Evolutionary conservation across 371 early-diverging fungal species (phyloP).

Genomic region (Mucor piriformis): DNA sequence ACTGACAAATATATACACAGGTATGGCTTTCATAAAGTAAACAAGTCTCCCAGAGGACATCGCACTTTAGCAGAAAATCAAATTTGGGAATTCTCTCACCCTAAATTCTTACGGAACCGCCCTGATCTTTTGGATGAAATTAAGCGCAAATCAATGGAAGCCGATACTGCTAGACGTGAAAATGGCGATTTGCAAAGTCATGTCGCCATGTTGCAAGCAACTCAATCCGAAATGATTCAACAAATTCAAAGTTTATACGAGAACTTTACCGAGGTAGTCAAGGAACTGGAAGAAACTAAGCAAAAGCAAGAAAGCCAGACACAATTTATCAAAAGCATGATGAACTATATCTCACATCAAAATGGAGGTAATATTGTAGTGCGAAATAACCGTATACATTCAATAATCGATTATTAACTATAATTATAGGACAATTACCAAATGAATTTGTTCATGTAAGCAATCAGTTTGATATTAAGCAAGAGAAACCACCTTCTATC

Average conservation of each 20-base stretch:
- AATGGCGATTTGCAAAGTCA: conserved; percentile 73
- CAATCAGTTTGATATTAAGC: conserved; percentile 15
- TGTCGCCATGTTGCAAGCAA: conserved; percentile 72
- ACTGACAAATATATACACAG: conserved; percentile 40
- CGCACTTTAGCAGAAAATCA: conserved; percentile 82
- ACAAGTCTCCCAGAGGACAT: conserved; percentile 83
- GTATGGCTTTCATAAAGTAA: conserved; percentile 90
- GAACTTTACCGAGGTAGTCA: conserved; percentile 62
- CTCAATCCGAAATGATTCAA: conserved; percentile 76
- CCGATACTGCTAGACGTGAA: conserved; percentile 71
- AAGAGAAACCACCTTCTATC: conserved; percentile 57
- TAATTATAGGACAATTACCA: conserved; percentile 25
- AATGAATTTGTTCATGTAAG: conserved; percentile 42
- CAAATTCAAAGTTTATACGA: conserved; percentile 70
- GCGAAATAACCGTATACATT: no score
- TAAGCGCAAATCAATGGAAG: conserved; percentile 84
- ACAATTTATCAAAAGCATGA: conserved; percentile 60
- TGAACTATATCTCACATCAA: conserved; percentile 58
- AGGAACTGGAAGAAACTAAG: conserved; percentile 71
- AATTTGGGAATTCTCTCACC: conserved; percentile 93
- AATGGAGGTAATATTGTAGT: conserved; percentile 40
- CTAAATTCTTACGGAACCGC: conserved; percentile 78
- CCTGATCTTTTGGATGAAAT: conserved; percentile 84
- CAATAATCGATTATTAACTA: not conserved
- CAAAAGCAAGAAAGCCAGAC: conserved; percentile 65